Percentiles rank a stretch among this genome's conserved stretches.
phyloP scores from a whole-genome alignment of 2,329 filamentous ascomycete species.

The Magnaporthiopsis incrustans region DNA sequence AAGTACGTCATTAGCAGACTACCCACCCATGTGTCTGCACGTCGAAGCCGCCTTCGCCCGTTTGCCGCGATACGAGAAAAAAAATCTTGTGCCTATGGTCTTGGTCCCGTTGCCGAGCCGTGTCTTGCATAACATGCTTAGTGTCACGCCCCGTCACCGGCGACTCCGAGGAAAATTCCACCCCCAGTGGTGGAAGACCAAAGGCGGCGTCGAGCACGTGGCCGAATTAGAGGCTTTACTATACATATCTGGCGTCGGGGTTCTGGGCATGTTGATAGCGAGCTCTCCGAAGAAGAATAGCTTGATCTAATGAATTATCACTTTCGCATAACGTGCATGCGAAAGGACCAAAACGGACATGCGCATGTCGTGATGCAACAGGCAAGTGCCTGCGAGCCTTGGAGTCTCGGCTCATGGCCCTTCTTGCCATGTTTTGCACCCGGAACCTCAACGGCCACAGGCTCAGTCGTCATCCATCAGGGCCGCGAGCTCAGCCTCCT shows the following conservation, averaged over 20 bases:
- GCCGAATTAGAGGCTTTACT: not conserved
- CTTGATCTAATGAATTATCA: not conserved
- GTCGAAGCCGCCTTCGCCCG: not conserved
- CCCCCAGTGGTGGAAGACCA: not conserved
- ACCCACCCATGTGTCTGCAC: too few relatives aligned
- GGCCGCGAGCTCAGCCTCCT: slow-evolving; percentile 84
- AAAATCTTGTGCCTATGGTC: not conserved
- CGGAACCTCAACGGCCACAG: not conserved
- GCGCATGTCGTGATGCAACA: not conserved
- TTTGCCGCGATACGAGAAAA: not conserved
- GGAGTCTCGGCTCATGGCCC: too few relatives aligned
- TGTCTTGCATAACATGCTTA: not conserved
- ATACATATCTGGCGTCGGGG: not conserved
- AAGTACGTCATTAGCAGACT: too few relatives aligned
- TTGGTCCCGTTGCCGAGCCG: not conserved
- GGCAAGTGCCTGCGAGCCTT: too few relatives aligned
- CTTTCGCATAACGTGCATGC: not conserved
- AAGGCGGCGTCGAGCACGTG: not conserved
- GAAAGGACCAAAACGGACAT: not conserved
- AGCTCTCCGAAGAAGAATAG: not conserved
- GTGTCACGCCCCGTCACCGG: not conserved
- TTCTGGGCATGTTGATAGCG: not conserved
- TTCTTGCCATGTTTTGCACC: not conserved
- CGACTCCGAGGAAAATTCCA: not conserved
- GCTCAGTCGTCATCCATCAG: slow-evolving; percentile 67